These are phyloP conservation scores for Linnemannia exigua DNA, from an alignment of 192 early-diverging fungal species.

Conservation along the genomic window DNA sequence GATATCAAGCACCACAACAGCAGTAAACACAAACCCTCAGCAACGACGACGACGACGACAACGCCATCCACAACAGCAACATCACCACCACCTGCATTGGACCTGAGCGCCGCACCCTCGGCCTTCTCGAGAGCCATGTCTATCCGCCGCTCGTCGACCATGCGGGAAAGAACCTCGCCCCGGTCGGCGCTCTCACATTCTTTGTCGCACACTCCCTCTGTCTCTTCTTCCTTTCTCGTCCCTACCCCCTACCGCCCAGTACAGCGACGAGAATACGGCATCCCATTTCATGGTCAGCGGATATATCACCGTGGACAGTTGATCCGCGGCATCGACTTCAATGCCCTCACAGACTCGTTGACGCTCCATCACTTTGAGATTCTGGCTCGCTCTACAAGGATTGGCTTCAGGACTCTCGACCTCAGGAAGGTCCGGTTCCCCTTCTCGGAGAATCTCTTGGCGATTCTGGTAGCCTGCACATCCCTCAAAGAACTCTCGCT, in stretches of 20 bases:
- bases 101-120: neutral
- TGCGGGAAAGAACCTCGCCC: slow-evolving; percentile 11
- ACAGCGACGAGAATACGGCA: slow-evolving; percentile 39
- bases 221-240: slow-evolving; percentile 17
- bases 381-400: slow-evolving; percentile 38
- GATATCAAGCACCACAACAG: neutral
- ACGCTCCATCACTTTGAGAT: slow-evolving; percentile 43
- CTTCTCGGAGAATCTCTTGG: slow-evolving; percentile 39
- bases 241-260: slow-evolving; percentile 30
- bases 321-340: slow-evolving; percentile 42
- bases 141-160: slow-evolving; percentile 17
- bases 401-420: slow-evolving; percentile 44
- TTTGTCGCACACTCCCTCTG: neutral
- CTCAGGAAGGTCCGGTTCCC: slow-evolving; percentile 25
- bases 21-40: neutral
- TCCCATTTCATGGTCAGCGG: slow-evolving; percentile 45
- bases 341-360: neutral
- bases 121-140: neutral
- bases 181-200: neutral
- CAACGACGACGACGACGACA: neutral
- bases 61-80: neutral
- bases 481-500: slow-evolving; percentile 17
- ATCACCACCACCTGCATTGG: neutral
- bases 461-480: slow-evolving; percentile 35
- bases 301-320: slow-evolving; percentile 50